Conservation (phyloP, 2,329 filamentous ascomycete genomes). For the Aspergillus sp. region DNA sequence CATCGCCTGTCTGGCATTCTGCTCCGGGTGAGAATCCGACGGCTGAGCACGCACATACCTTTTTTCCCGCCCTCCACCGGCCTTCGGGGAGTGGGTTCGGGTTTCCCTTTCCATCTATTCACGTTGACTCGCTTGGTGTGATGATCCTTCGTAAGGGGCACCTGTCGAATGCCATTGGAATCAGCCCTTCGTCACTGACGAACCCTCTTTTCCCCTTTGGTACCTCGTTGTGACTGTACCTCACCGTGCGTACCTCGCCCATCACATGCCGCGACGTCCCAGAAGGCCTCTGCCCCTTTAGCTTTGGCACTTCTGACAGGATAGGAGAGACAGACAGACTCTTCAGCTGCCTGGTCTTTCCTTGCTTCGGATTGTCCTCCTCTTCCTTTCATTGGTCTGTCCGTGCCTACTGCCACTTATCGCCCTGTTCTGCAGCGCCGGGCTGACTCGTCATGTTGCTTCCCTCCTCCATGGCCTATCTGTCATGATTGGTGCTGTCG, state of each 20-base stretch:
- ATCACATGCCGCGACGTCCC: neutral
- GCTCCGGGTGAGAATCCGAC: neutral
- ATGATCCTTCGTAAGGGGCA: neutral
- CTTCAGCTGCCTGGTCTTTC: constrained; percentile 1
- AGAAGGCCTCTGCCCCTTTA: neutral
- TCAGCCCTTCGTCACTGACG: neutral
- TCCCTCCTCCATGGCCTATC: neutral
- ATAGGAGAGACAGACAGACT: neutral
- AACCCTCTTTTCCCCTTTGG: neutral
- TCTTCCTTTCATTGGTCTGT: neutral
- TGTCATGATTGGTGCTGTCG: neutral
- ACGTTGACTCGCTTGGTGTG: neutral
- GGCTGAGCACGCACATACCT: neutral
- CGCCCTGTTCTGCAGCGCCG: neutral
- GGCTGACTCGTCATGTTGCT: constrained; percentile 3
- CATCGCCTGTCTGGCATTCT: neutral
- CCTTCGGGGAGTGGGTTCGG: neutral
- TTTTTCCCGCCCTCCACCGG: neutral
- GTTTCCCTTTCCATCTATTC: neutral
- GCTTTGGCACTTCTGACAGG: neutral
- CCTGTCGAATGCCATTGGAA: neutral
- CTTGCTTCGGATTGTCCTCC: neutral
- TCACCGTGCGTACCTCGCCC: neutral
- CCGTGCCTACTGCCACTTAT: neutral
- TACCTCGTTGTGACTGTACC: neutral